Evolutionary conservation across 2,329 filamentous ascomycete species (phyloP).

Genomic region (Didymella keratinophila): DNA sequence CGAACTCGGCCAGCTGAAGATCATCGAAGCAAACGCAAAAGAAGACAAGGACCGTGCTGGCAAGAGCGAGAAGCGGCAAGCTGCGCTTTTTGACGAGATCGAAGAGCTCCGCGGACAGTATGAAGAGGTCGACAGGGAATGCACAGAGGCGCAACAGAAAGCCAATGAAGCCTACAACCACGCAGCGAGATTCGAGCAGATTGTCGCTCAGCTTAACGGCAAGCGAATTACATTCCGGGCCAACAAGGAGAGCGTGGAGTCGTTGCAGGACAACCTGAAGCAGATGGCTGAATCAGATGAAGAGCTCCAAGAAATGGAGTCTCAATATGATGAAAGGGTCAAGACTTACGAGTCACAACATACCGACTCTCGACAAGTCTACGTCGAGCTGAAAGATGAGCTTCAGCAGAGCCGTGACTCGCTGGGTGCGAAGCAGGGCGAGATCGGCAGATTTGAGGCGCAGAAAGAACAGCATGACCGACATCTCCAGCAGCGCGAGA

Average conservation of each 20-base stretch:
- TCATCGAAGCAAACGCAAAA: slow-evolving; percentile 79
- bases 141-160: slow-evolving; percentile 52
- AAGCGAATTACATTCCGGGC: slow-evolving; percentile 78
- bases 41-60: slow-evolving; percentile 85
- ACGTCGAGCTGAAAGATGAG: slow-evolving; percentile 66
- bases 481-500: slow-evolving; percentile 74
- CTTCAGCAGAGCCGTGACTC: slow-evolving; percentile 57
- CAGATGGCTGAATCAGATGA: slow-evolving; percentile 81
- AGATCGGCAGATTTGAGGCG: slow-evolving; percentile 81
- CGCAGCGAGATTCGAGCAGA: slow-evolving; percentile 75
- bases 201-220: slow-evolving; percentile 76
- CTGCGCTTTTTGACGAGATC: slow-evolving; percentile 71
- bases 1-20: slow-evolving; percentile 75
- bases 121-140: slow-evolving; percentile 43
- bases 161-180: slow-evolving; percentile 74
- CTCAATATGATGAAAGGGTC: slow-evolving; percentile 80
- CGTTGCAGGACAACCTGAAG: slow-evolving; percentile 75
- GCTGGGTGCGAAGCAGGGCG: slow-evolving; percentile 60
- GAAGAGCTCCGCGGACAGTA: slow-evolving; percentile 54
- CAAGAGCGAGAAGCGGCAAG: slow-evolving; percentile 60
- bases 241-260: slow-evolving; percentile 73
- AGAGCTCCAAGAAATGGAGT: slow-evolving; percentile 73
- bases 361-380: slow-evolving; percentile 68
- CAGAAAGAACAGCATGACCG: slow-evolving; percentile 87
- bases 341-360: slow-evolving; percentile 69